Evolutionary conservation across 441 rosid species (phyloP).

Genomic region (Manihot esculenta): DNA sequence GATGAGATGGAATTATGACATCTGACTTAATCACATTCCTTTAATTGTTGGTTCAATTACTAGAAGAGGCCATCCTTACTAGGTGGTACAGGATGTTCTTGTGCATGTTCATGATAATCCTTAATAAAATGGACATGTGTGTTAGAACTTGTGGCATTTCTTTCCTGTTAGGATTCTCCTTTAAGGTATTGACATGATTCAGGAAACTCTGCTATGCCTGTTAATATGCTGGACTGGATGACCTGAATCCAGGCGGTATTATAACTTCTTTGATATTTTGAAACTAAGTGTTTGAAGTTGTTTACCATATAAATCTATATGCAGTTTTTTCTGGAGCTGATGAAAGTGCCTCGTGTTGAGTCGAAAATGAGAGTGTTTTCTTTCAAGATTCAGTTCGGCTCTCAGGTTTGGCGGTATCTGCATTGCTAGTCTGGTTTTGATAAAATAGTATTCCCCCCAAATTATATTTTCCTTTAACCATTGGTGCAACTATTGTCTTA

Average conservation of each 20-base stretch:
- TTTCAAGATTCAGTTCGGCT: conserved; percentile 87
- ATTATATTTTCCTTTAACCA: conserved; percentile 5
- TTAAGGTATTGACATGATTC: background rate
- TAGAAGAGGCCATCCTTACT: background rate
- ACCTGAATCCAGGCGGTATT: background rate
- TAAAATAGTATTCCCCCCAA: conserved; percentile 16
- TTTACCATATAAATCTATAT: conserved; percentile 19
- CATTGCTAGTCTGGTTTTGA: conserved; percentile 35
- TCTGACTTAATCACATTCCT: conserved; percentile 2
- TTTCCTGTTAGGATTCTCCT: background rate
- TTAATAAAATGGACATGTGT: background rate
- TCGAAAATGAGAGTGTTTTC: conserved; percentile 93
- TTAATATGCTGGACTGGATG: conserved; percentile 13
- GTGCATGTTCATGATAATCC: background rate
- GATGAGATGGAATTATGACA: background rate
- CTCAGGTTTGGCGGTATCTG: conserved; percentile 83
- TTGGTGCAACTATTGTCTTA: conserved; percentile 13
- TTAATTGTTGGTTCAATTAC: background rate
- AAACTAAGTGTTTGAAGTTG: background rate
- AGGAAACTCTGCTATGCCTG: conserved; percentile 3
- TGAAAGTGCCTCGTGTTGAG: conserved; percentile 99
- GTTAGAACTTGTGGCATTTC: background rate
- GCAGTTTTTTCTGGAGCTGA: conserved; percentile 90
- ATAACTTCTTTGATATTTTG: conserved; percentile 4
- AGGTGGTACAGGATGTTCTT: background rate